Evolutionary conservation across 164 flowering plant genomes (phyloP).

Genomic region (Dillenia turbinata): DNA sequence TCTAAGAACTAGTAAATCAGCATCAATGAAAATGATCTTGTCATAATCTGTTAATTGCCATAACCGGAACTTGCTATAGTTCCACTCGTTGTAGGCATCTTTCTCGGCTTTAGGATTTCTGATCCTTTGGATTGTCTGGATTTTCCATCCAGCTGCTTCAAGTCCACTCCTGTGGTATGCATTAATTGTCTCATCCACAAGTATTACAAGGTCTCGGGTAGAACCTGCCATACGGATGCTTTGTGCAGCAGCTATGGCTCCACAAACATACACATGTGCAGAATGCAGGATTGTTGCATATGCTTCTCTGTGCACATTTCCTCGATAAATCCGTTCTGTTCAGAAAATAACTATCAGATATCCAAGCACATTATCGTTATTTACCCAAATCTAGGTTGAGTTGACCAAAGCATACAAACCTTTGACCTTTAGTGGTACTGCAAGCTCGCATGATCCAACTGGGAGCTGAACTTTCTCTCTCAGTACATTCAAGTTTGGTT

Average conservation of each 20-base stretch:
- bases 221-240: slow-evolving; percentile 66
- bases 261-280: slow-evolving; percentile 65
- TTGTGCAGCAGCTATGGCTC: slow-evolving; percentile 72
- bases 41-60: slow-evolving; percentile 75
- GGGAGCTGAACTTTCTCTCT: slow-evolving; percentile 51
- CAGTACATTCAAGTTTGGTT: slow-evolving; percentile 35
- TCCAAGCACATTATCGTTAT: too few relatives aligned
- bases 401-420: slow-evolving; percentile 14
- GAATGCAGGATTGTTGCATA: slow-evolving; percentile 83
- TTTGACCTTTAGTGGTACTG: slow-evolving; percentile 41
- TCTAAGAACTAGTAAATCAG: slow-evolving; percentile 53
- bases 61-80: slow-evolving; percentile 68
- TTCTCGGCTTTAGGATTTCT: slow-evolving; percentile 70
- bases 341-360: neutral
- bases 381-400: too few relatives aligned
- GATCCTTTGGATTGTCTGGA: slow-evolving; percentile 51
- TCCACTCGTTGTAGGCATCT: slow-evolving; percentile 71
- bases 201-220: slow-evolving; percentile 60
- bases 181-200: slow-evolving; percentile 60
- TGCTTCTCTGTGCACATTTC: slow-evolving; percentile 42
- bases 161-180: slow-evolving; percentile 56
- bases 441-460: slow-evolving; percentile 57
- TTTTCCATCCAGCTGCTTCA: slow-evolving; percentile 69
- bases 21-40: slow-evolving; percentile 70
- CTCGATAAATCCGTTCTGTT: slow-evolving; percentile 30